phyloP scores from a whole-genome alignment of 2,329 filamentous ascomycete species.

The Sporothrix mexicana region DNA sequence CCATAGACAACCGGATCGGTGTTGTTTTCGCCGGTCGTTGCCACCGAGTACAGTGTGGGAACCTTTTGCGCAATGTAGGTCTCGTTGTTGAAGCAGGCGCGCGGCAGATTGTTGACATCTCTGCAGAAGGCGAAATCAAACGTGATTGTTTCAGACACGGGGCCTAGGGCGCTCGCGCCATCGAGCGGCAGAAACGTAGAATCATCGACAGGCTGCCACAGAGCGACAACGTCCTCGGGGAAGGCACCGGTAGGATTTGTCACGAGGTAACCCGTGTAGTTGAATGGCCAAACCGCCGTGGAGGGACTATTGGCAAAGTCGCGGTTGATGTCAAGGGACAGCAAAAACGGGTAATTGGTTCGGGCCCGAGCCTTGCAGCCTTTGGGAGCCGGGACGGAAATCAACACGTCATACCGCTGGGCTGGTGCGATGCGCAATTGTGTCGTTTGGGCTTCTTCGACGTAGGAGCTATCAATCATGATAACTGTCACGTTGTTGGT shows the following conservation, averaged over 20 bases:
- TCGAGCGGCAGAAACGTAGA: constrained; percentile 63
- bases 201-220: constrained; percentile 65
- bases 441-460: constrained; percentile 46
- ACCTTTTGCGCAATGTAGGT: constrained; percentile 71
- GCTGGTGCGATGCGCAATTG: constrained; percentile 52
- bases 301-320: constrained; percentile 47
- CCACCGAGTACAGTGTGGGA: constrained; percentile 73
- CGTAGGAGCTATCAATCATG: constrained; percentile 52
- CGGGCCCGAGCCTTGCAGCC: constrained; percentile 43
- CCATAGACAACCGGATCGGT: constrained; percentile 52
- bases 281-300: constrained; percentile 45
- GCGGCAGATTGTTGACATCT: constrained; percentile 65
- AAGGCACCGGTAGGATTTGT: constrained; percentile 45
- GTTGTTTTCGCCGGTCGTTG: constrained; percentile 59
- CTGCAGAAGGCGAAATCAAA: constrained; percentile 64
- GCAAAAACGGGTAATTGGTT: constrained; percentile 52
- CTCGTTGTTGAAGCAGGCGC: constrained; percentile 67
- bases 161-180: constrained; percentile 33
- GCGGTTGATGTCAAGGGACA: constrained; percentile 53
- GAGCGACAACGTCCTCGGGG: constrained; percentile 43
- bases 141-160: constrained; percentile 61
- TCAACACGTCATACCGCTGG: constrained; percentile 55
- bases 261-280: constrained; percentile 54
- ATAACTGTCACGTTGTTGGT: constrained; percentile 54
- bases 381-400: too few species aligned